Conservation (phyloP, 2,329 filamentous ascomycete genomes). For the Pseudocercospora eumusae region DNA sequence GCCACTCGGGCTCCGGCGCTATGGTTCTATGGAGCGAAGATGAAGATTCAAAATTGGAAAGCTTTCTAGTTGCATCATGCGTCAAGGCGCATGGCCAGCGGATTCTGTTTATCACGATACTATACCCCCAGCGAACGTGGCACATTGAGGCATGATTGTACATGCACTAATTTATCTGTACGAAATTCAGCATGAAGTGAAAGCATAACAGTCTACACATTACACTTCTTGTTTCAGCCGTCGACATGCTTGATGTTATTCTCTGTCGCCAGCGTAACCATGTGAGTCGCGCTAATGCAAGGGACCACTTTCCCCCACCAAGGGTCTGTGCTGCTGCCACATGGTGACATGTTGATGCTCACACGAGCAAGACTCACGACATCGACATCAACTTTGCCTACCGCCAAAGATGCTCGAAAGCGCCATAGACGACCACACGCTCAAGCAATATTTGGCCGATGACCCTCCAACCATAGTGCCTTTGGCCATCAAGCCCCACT, state of each 20-base stretch:
- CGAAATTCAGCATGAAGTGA: neutral
- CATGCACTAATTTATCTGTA: conserved; percentile 8
- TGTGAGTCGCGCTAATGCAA: conserved; percentile 5
- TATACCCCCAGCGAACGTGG: conserved; percentile 9
- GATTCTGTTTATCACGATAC: conserved; percentile 7
- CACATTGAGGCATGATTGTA: conserved; percentile 1
- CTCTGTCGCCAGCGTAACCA: neutral
- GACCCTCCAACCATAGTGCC: conserved; percentile 84
- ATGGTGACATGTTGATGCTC: neutral
- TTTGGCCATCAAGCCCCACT: conserved; percentile 89
- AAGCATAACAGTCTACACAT: neutral
- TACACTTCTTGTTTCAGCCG: neutral
- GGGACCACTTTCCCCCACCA: conserved; percentile 6
- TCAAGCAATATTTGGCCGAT: conserved; percentile 81
- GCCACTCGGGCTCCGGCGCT: neutral
- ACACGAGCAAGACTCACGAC: neutral
- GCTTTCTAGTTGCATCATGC: neutral
- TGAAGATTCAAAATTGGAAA: neutral
- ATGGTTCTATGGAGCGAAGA: conserved; percentile 5
- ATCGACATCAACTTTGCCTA: neutral
- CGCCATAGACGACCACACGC: conserved; percentile 47
- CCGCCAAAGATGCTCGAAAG: conserved; percentile 16
- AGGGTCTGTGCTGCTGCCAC: too few relatives aligned
- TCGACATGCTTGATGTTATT: neutral
- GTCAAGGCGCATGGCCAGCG: neutral